These are phyloP conservation scores for Lepidium africanum DNA, from an alignment of 345 rosid species.

Conservation along the genomic window DNA sequence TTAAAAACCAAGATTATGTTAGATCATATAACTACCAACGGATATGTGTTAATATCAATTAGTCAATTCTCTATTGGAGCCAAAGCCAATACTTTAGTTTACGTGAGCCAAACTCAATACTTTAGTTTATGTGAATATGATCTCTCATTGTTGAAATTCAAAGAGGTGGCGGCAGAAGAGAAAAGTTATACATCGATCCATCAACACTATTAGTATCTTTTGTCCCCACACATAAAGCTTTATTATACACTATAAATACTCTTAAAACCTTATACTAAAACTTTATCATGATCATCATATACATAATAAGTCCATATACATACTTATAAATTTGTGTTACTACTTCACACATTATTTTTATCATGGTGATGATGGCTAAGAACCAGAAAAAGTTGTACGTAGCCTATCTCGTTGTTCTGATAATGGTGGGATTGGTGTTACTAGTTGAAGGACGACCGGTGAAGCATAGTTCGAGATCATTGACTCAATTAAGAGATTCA, in stretches of 20 bases:
- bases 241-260: slow-evolving; percentile 26
- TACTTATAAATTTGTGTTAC: neutral
- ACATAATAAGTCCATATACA: neutral
- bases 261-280: neutral
- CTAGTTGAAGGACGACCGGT: slow-evolving; percentile 24
- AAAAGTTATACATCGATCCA: neutral
- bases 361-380: slow-evolving; percentile 21
- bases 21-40: neutral
- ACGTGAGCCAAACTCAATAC: neutral
- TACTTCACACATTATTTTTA: neutral
- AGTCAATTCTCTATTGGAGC: neutral
- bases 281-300: slow-evolving; percentile 4
- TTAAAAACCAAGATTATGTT: neutral
- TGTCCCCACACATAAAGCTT: neutral
- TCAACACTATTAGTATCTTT: neutral
- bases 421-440: slow-evolving; percentile 8
- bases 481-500: neutral
- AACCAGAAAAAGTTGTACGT: neutral
- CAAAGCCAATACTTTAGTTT: slow-evolving; percentile 6
- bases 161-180: slow-evolving; percentile 13
- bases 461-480: neutral
- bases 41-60: neutral
- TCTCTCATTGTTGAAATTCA: slow-evolving; percentile 12
- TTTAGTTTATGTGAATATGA: slow-evolving; percentile 12
- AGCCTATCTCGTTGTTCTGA: neutral